Evolutionary conservation across 257 asterid genomes (phyloP).

Genomic region (Scutellaria baicalensis): DNA sequence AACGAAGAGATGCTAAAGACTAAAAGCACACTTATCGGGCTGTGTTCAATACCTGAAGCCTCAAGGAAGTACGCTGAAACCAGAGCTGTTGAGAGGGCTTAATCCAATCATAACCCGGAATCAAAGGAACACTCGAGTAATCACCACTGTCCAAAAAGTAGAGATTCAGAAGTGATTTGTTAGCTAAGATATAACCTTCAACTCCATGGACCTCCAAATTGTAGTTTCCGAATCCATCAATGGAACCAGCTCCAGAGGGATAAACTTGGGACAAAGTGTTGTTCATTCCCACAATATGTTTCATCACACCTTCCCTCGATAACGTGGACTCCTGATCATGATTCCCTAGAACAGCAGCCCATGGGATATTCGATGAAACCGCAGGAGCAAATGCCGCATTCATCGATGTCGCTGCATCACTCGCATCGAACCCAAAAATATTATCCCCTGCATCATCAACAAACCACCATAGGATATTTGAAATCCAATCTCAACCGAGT

Average conservation of each 20-base stretch:
- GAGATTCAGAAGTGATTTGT: constrained; percentile 78
- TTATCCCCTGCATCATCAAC: constrained; percentile 66
- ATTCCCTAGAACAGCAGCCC: constrained; percentile 95
- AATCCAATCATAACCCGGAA: constrained; percentile 92
- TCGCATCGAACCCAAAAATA: constrained; percentile 69
- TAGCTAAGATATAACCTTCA: constrained; percentile 40
- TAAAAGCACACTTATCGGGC: not conserved
- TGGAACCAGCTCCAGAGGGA: constrained; percentile 41
- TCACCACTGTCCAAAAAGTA: constrained; percentile 91
- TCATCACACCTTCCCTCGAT: constrained; percentile 79
- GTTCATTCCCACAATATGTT: constrained; percentile 58
- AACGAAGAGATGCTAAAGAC: not conserved
- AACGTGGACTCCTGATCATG: constrained; percentile 88
- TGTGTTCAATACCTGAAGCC: constrained; percentile 56
- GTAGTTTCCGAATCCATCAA: constrained; percentile 91
- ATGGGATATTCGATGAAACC: constrained; percentile 55
- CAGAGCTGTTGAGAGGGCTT: constrained; percentile 87
- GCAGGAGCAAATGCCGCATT: constrained; percentile 84
- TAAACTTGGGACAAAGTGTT: constrained; percentile 66
- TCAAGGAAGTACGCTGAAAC: constrained; percentile 62
- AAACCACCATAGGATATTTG: not conserved
- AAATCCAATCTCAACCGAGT: not conserved
- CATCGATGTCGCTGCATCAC: constrained; percentile 68
- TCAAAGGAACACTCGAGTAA: constrained; percentile 70
- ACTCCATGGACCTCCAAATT: constrained; percentile 78